Conservation (phyloP, 139 green algal genomes). For the Yamagishiella unicocca region DNA sequence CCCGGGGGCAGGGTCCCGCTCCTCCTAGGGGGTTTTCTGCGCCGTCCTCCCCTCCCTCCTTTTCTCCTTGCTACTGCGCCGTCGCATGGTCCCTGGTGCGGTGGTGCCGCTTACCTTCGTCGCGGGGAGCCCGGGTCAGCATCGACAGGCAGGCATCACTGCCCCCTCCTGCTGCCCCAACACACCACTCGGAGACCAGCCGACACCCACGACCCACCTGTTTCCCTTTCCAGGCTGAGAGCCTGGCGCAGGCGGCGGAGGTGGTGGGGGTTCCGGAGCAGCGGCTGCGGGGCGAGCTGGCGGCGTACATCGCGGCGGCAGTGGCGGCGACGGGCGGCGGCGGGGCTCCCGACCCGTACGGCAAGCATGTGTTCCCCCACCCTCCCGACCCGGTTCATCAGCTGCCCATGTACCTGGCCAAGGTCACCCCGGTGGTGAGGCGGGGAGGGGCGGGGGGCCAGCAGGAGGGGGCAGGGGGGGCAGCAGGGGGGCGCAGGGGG, state of each 20-base stretch:
- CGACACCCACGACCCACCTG: background rate
- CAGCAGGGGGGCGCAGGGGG: too few relatives aligned
- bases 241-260: background rate
- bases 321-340: background rate
- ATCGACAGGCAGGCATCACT: background rate
- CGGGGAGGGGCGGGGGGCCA: background rate
- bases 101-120: too few relatives aligned
- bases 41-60: too few relatives aligned
- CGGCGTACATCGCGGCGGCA: conserved; percentile 60
- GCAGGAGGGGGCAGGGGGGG: background rate
- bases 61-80: too few relatives aligned
- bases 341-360: conserved; percentile 57
- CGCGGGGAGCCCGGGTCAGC: too few relatives aligned
- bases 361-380: conserved; percentile 75
- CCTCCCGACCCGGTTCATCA: conserved; percentile 20
- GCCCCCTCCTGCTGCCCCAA: background rate
- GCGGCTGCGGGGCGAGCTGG: conserved; percentile 58
- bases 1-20: too few relatives aligned
- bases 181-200: too few relatives aligned
- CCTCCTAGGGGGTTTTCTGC: too few relatives aligned
- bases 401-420: conserved; percentile 58
- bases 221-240: background rate
- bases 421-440: conserved; percentile 75
- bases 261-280: conserved; percentile 44
- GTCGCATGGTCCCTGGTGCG: too few relatives aligned